phyloP scores from a whole-genome alignment of 768 basidiomycete genomes.

The Lactarius psammicola region DNA sequence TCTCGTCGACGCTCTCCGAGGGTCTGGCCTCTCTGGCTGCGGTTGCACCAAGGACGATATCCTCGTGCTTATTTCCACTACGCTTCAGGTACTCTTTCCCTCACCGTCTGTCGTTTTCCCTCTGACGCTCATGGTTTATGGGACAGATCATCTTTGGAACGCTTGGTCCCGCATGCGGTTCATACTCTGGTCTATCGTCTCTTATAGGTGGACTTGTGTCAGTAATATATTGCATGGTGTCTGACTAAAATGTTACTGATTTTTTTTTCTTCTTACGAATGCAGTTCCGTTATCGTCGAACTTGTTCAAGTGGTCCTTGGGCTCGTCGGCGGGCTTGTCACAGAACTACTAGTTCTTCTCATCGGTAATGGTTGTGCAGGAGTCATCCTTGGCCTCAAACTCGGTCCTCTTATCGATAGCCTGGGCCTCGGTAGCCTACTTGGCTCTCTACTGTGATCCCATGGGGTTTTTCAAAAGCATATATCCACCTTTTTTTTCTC shows the following conservation, averaged over 20 bases:
- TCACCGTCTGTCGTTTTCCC: neutral
- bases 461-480: neutral
- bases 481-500: neutral
- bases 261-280: neutral
- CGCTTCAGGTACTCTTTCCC: neutral
- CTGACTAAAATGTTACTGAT: constrained; percentile 1
- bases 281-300: neutral
- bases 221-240: neutral
- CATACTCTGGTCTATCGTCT: neutral
- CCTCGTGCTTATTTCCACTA: neutral
- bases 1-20: neutral
- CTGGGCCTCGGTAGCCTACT: constrained; percentile 12
- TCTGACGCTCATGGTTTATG: neutral
- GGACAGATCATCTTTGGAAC: constrained; percentile 11
- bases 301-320: constrained; percentile 16
- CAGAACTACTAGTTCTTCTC: constrained; percentile 15
- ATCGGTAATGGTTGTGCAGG: constrained; percentile 15
- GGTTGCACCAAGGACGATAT: constrained; percentile 8
- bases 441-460: neutral
- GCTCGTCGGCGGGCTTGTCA: constrained; percentile 8
- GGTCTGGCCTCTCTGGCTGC: neutral
- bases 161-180: neutral
- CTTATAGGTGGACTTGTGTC: constrained; percentile 13
- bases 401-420: neutral
- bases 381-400: constrained; percentile 3